Evolutionary conservation across 192 early-diverging fungal genomes (phyloP).

Genomic region (Radiomyces spectabilis): DNA sequence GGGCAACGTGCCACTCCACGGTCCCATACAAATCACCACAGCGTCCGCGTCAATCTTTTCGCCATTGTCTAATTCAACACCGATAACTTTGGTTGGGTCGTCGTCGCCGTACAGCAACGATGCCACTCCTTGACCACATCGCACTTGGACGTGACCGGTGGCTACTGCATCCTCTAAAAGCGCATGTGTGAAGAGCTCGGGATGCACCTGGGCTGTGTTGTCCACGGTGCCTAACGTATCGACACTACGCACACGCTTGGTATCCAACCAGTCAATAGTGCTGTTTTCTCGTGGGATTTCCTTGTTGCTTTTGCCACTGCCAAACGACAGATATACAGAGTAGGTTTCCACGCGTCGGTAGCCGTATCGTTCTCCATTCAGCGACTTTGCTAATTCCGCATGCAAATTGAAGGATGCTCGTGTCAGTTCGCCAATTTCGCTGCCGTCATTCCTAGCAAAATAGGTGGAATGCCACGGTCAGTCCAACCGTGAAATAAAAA

Average conservation of each 20-base stretch:
- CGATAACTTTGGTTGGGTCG: constrained; percentile 1
- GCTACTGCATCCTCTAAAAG: constrained; percentile 24
- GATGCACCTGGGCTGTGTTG: constrained; percentile 36
- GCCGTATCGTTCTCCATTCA: constrained; percentile 31
- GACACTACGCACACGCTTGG: background rate
- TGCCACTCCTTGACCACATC: constrained; percentile 8
- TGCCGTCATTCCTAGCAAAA: constrained; percentile 17
- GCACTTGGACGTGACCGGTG: constrained; percentile 19
- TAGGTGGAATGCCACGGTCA: background rate
- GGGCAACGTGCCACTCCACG: constrained; percentile 25
- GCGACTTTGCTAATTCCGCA: constrained; percentile 23
- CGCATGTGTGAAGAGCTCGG: constrained; percentile 26
- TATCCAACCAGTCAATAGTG: constrained; percentile 13
- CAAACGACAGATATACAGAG: constrained; percentile 13
- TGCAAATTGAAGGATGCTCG: constrained; percentile 35
- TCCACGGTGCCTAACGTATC: constrained; percentile 18
- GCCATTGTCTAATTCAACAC: constrained; percentile 20
- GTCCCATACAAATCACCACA: constrained; percentile 37
- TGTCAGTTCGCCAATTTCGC: constrained; percentile 18
- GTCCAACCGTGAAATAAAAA: background rate
- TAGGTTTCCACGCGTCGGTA: constrained; percentile 32
- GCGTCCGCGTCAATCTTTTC: constrained; percentile 17
- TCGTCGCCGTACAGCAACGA: constrained; percentile 1
- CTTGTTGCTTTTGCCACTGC: background rate
- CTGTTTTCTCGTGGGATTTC: background rate